These are phyloP conservation scores for Xylariaceae sp. DNA, from an alignment of 2,329 filamentous ascomycete genomes.

Conservation along the genomic window DNA sequence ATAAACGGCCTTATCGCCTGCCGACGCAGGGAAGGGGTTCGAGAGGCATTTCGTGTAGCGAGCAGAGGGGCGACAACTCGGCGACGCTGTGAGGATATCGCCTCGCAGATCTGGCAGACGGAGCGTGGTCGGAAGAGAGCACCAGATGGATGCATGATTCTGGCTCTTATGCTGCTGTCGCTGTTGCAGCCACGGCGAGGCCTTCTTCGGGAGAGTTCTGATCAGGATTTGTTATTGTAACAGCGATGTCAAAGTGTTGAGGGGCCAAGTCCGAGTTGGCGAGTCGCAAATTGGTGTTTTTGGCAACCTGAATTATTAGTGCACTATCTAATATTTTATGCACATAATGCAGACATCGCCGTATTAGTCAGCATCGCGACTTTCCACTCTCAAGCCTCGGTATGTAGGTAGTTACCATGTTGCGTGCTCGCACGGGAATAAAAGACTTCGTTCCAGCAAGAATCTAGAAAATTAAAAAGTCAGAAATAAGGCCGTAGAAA, in stretches of 20 bases:
- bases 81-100: constrained; percentile 24
- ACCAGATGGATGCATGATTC: constrained; percentile 27
- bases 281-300: not conserved
- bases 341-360: too few relatives aligned
- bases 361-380: not conserved
- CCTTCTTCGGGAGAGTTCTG: too few relatives aligned
- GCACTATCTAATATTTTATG: too few relatives aligned
- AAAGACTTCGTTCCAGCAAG: too few relatives aligned
- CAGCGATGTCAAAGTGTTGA: not conserved
- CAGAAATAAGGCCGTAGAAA: too few relatives aligned
- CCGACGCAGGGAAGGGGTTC: constrained; percentile 7
- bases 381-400: not conserved
- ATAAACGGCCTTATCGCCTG: not conserved
- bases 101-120: constrained; percentile 34
- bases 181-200: not conserved
- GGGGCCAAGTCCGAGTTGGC: not conserved
- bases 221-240: too few relatives aligned
- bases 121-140: constrained; percentile 22
- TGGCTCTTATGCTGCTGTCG: not conserved
- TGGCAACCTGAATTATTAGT: too few relatives aligned
- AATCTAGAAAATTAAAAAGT: too few relatives aligned
- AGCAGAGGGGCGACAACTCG: constrained; percentile 18
- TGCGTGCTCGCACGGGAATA: too few relatives aligned
- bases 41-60: constrained; percentile 33
- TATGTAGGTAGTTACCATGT: too few relatives aligned